Evolutionary conservation across 1,284 basidiomycete species (phyloP), one percentile per base, ranked within the genome.

Genomic region (Tremellales sp.): DNA sequence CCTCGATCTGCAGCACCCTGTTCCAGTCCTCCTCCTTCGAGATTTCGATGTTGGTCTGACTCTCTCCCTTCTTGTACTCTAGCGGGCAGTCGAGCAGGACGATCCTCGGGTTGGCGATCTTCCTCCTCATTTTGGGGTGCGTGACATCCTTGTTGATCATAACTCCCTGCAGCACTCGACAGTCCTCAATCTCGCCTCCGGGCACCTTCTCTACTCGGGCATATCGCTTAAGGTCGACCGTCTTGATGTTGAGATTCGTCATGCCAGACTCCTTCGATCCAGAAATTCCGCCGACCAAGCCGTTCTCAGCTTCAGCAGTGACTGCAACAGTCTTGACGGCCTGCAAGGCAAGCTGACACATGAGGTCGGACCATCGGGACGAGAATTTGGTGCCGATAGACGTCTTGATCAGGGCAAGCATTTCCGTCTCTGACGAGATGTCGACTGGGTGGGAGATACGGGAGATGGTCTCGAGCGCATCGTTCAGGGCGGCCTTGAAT

Each of bases 311-410:
- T 42, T 77, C 76, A 49, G 80, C 80, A 40, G 76, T 74, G 40
- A 76, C 75, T 10, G 79, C 77, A 44, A 97, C 91, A 1, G 85
- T 92, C 33, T 87, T 84, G 1, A 97, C 89, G 1, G 94, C 93
- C 58, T 94, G 82, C 26, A 98, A 79, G 0, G 96, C 96, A 45
- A 98, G 85, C 56, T 79, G 82, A 77, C 94, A 98, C 94, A 98
- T 98, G 57, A 97, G 84, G 64, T 96, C 91, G 0, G 88, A 89
- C 94, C 94, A 98, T 43, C 94, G 83, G 35, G 84, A 85, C 60
- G 93, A 90, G 66, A 98, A 97, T 75, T 98, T 98, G 51, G 96
- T 98, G n/a, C 94, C 94, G 74, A 98, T 97, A 43, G 91, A 94
- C 0, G 90, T 96, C 77, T 97, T 97, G 81, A 98, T 97, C 64